These are phyloP conservation scores for Phaeophleospora eucalypticola DNA, from an alignment of 2,329 filamentous ascomycete species.

Conservation along the genomic window DNA sequence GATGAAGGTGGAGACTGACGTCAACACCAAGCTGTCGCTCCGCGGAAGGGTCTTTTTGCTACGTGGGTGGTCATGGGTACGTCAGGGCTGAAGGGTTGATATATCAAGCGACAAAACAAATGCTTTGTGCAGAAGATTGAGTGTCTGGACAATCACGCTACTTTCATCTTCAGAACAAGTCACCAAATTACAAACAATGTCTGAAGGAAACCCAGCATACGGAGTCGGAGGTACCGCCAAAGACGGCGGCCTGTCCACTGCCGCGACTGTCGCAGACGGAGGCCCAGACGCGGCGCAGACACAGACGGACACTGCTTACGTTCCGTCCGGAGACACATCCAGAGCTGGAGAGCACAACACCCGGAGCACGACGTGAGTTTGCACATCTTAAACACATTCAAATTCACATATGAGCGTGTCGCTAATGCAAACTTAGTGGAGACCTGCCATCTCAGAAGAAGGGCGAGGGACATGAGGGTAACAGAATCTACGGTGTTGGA, in stretches of 20 bases:
- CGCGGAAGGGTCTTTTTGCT: no score
- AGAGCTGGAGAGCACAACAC: not conserved
- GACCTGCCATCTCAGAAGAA: not conserved
- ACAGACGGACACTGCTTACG: conserved; percentile 9
- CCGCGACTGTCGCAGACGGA: conserved; percentile 20
- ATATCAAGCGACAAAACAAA: no score
- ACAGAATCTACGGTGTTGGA: not conserved
- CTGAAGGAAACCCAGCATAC: not conserved
- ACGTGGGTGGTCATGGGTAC: no score
- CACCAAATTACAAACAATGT: not conserved
- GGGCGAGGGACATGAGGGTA: not conserved
- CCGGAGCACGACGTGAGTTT: not conserved
- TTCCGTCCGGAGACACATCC: not conserved
- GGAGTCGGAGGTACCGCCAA: conserved; percentile 2
- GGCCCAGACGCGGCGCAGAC: conserved; percentile 9
- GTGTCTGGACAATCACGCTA: no score
- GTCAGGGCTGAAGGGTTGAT: no score
- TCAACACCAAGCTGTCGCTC: no score
- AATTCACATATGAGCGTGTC: no score
- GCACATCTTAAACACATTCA: no score
- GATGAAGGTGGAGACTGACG: no score
- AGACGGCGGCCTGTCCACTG: conserved; percentile 22
- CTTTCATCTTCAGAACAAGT: no score
- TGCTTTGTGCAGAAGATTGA: no score
- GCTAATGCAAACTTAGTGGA: no score